Evolutionary conservation across 805 yeast genomes (phyloP), one percentile per base, ranked within the genome.

Genomic region (Candida schatavii): DNA sequence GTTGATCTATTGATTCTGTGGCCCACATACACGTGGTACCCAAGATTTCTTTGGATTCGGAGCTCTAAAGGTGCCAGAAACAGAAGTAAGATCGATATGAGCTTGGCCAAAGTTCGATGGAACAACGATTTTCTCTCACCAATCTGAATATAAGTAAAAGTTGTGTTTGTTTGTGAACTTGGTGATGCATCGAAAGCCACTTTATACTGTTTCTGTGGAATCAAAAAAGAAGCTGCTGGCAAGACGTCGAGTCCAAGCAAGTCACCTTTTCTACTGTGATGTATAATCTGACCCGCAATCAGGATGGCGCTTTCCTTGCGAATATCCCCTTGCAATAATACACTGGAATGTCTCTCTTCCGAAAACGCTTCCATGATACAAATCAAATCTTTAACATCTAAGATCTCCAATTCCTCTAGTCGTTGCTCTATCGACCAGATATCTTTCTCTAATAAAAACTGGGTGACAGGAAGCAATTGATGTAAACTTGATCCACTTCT

Each of bases 21-120:
- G 0, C 88, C 88, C 17, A 81, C 76, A n/a, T 73, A 48, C 0
- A 82, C 78, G 4, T 73, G 68, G 53, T 85, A 85, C 0, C 88
- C 90, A 41, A 85, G 56, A 47, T 80, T 85, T 44, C 70, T 72
- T 48, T 72, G 74, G 15, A 69, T 70, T 46, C 90, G 61, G 14
- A 84, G 57, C 36, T 75, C 80, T 2, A 71, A 62, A 1, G 65
- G 57, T 15, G 78, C 62, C 1, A 70, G 59, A 5, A 66, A 47
- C 0, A 78, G 64, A 48, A 83, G 50, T n/a, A 75, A 39, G 53
- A 66, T 75, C 1, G 77, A 70, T 1, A 75, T 48, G 4, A 84
- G 54, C 17, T 62, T 64, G 0, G 84, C 72, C 42, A 80, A 42
- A 0, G 79, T 55, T 34, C 66, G 59, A 0, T 54, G 50, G 5